phyloP scores from a whole-genome alignment of 2,329 filamentous ascomycete species.

The Lachnellula hyalina region DNA sequence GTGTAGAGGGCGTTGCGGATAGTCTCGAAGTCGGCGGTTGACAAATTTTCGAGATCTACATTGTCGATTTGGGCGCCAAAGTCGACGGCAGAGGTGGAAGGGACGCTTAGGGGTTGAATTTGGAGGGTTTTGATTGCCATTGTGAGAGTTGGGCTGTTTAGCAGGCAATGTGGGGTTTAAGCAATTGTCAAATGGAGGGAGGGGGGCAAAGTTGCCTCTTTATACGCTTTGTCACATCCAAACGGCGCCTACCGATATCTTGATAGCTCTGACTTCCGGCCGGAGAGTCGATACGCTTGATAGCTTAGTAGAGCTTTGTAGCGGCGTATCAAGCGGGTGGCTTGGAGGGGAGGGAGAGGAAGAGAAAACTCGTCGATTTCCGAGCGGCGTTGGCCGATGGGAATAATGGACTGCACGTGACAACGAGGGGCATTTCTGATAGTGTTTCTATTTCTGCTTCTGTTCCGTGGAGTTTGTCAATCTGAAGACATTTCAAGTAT shows the following conservation, averaged over 20 bases:
- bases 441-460: not conserved
- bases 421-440: not conserved
- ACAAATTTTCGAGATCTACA: constrained; percentile 56
- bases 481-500: not conserved
- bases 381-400: not conserved
- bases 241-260: constrained; percentile 1
- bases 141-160: constrained; percentile 3
- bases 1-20: constrained; percentile 63
- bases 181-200: not conserved
- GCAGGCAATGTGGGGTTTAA: not conserved
- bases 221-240: not conserved
- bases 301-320: not conserved
- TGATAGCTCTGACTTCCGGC: not conserved
- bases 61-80: constrained; percentile 58
- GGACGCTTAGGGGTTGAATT: constrained; percentile 21
- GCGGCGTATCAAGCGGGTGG: not conserved
- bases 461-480: not conserved
- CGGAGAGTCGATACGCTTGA: not conserved
- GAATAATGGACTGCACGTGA: not conserved
- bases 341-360: not conserved
- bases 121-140: constrained; percentile 30
- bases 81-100: constrained; percentile 37
- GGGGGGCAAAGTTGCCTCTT: not conserved
- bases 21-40: constrained; percentile 57
- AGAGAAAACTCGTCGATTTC: not conserved